A percentile compares a stretch with the other conserved stretches of the same genome.
These are phyloP conservation scores for Haberlea rhodopensis DNA, from an alignment of 257 asterid species.

Conservation along the genomic window DNA sequence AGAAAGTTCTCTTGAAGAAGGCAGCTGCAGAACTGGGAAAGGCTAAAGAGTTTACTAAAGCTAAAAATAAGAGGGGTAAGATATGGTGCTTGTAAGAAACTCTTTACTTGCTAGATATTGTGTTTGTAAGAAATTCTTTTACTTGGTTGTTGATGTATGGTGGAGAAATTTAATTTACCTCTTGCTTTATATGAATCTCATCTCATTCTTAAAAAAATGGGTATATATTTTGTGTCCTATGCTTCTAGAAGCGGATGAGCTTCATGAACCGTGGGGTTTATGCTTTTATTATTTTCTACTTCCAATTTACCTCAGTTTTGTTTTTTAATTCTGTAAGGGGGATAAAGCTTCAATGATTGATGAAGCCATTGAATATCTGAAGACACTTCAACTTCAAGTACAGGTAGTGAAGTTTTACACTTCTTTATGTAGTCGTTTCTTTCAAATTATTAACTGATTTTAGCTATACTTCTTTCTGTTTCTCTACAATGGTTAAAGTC, in stretches of 20 bases:
- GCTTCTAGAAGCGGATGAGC: too few species aligned
- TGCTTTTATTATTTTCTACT: neutral
- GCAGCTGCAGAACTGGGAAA: too few species aligned
- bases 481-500: neutral
- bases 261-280: too few species aligned
- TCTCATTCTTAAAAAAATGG: too few species aligned
- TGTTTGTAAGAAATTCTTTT: conserved; percentile 9
- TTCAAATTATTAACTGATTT: neutral
- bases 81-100: too few species aligned
- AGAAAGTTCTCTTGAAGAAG: conserved; percentile 67
- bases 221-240: too few species aligned
- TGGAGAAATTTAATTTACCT: too few species aligned
- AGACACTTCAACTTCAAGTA: conserved; percentile 94
- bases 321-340: conserved; percentile 47
- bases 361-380: conserved; percentile 95
- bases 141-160: neutral
- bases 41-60: too few species aligned
- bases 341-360: conserved; percentile 99
- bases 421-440: neutral
- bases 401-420: conserved; percentile 52
- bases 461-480: conserved; percentile 1
- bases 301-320: conserved; percentile 11
- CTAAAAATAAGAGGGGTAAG: too few species aligned
- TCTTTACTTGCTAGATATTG: too few species aligned
- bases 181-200: too few species aligned